phyloP scores from a whole-genome alignment of 2,329 filamentous ascomycete species.

The Claviceps lovelessii region DNA sequence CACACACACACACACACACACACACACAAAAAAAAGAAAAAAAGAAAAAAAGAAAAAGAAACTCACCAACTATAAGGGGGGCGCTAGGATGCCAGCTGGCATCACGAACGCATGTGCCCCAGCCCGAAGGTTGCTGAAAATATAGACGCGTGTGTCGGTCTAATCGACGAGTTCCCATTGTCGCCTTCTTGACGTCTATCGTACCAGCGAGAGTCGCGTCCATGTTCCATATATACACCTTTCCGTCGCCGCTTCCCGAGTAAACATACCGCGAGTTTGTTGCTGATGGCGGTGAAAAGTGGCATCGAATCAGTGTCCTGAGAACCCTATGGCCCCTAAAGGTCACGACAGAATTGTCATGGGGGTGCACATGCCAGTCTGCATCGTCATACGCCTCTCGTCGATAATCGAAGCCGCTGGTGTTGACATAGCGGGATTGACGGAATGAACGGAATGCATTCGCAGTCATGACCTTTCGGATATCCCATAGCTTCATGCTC shows the following conservation, averaged over 20 bases:
- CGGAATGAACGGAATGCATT: slow-evolving; percentile 44
- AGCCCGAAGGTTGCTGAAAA: slow-evolving; percentile 40
- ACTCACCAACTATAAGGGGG: slow-evolving; percentile 56
- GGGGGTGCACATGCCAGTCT: slow-evolving; percentile 45
- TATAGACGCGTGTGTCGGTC: slow-evolving; percentile 42
- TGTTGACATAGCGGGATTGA: slow-evolving; percentile 36
- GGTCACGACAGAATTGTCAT: slow-evolving; percentile 88
- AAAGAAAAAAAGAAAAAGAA: neutral
- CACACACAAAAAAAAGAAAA: neutral
- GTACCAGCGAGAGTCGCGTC: slow-evolving; percentile 69
- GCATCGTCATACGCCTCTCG: slow-evolving; percentile 50
- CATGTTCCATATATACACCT: slow-evolving; percentile 84
- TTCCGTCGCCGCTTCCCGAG: slow-evolving; percentile 77
- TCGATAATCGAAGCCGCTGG: slow-evolving; percentile 60
- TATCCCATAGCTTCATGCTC: slow-evolving; percentile 93
- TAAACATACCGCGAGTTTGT: slow-evolving; percentile 90
- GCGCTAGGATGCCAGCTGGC: slow-evolving; percentile 82
- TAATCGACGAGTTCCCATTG: slow-evolving; percentile 44
- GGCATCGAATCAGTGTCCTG: slow-evolving; percentile 82
- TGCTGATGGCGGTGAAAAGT: slow-evolving; percentile 78
- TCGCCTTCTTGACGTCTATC: slow-evolving; percentile 65
- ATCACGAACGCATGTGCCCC: slow-evolving; percentile 72
- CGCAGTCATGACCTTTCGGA: slow-evolving; percentile 74
- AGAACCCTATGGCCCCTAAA: slow-evolving; percentile 84
- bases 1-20: too few species aligned